Evolutionary conservation across 2,329 filamentous ascomycete species (phyloP), one percentile per base, ranked within the genome.

Genomic region (Knoxdaviesia proteae): DNA sequence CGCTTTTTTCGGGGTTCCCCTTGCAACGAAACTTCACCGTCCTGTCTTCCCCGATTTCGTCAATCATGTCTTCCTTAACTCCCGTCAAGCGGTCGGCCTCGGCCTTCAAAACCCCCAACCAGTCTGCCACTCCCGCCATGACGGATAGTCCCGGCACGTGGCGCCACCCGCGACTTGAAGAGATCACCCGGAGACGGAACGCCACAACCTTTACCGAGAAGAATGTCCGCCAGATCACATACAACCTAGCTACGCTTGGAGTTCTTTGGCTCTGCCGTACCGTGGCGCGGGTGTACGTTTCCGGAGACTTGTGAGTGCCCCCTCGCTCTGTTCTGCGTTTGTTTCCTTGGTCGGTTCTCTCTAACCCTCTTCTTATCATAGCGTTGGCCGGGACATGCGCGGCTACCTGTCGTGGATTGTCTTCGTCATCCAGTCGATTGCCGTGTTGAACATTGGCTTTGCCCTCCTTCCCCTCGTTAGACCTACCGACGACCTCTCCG

Each of bases 161-260:
- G 88, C 74, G 77, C 54, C 90, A 98, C 58, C 90, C 90, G 34
- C 77, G 80, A 48, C 69, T 94, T 49, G 71, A 84, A 53, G 88
- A 96, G 60, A 92, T 98, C 55, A 76, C 81, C 10, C 71, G 72
- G 48, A 77, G 90, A 42, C 82, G 86, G 55, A 78, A 83, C 56
- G 78, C 77, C 20, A 75, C 77, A 9, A 81, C 69, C 40, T 94
- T 96, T 57, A 75, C 77, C 44, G 77, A 87, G 51, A 73, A 72
- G 55, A 88, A 94, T 49, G 61, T 90, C 40, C 71, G 67, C 47
- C 71, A 68, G 42, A 74, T 93, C 42, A 55, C 74, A 32, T 74
- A 77, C 59, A 94, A 92, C 56, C 56, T 69, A 1, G 60, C 57
- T 7, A 65, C 76, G 5, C 48, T 63, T 5, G 47, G 64, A 7